Evolutionary conservation across 768 basidiomycete genomes (phyloP), one percentile per base, ranked within the genome.

Genomic region (Mycena rebaudengoi): DNA sequence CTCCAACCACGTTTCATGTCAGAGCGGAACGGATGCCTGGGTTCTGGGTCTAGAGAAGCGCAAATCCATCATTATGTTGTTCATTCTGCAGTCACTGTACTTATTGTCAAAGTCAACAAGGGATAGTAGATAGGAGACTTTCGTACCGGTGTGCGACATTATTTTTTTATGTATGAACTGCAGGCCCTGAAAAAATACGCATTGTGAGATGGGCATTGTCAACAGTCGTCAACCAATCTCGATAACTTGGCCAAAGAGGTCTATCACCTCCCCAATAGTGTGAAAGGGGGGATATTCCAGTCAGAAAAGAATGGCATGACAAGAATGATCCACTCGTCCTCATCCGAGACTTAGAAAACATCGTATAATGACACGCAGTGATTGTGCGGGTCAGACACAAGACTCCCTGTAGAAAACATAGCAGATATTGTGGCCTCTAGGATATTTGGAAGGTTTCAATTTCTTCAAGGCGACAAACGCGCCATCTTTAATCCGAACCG

Each of bases 71-170:
- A 41, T 13, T 7, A 41, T 41, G 40, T 41, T 41, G 21, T 41
- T n/a, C 7, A 18, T 18, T 41, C 21, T 65, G 39, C 56, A 59
- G 29, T 65, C 63, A 4, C 63, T 65, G 20, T 35, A 12, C 12
- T 23, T 6, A 16, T 11, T 53, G 37, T 53, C 13, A 53, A 21
- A 53, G 7, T 30, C 20, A 23, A 23, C 30, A 35, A 7, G 8
- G 32, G 13, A 44, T 13, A 23, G 23, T 14, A 20, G 23, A 7
- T n/a, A 74, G 5, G n/a, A n/a, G n/a, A n/a, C n/a, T n/a, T n/a
- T n/a, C n/a, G n/a, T 48, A 80, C 80, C 77, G 57, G 53, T 82
- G 81, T 6, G 79, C 81, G 1, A 81, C 67, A 18, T 69, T 66
- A n/a, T n/a, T 29, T 79, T 70, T 2, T 67, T 56, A 59, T 83